Conservation (phyloP, 306 rosid genomes). For the Cicer arietinum region DNA sequence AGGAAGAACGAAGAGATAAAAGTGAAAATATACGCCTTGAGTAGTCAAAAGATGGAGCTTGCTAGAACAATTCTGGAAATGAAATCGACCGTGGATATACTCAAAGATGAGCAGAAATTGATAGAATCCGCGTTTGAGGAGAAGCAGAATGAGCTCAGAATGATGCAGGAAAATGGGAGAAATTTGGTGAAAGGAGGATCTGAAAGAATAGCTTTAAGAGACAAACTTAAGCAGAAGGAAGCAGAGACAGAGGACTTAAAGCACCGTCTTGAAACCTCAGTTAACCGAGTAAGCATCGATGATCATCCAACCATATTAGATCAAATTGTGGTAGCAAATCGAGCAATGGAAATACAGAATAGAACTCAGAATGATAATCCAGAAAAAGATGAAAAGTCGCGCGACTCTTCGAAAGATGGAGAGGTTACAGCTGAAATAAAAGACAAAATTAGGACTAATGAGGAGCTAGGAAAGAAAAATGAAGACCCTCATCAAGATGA, state of each 20-base stretch:
- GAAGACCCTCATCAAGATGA: slow-evolving; percentile 40
- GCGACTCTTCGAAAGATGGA: neutral
- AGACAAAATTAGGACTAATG: slow-evolving; percentile 31
- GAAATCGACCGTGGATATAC: slow-evolving; percentile 73
- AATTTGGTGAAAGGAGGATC: slow-evolving; percentile 41
- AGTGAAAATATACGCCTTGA: slow-evolving; percentile 54
- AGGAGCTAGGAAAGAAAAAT: slow-evolving; percentile 30
- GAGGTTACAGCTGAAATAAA: slow-evolving; percentile 36
- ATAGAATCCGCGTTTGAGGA: slow-evolving; percentile 67
- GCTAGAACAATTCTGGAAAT: slow-evolving; percentile 64
- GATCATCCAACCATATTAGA: slow-evolving; percentile 47
- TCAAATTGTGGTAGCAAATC: slow-evolving; percentile 42
- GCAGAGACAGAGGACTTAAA: slow-evolving; percentile 67
- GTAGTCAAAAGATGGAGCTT: slow-evolving; percentile 77
- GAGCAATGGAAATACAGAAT: slow-evolving; percentile 33
- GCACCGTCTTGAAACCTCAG: slow-evolving; percentile 49
- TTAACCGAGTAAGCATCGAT: slow-evolving; percentile 43
- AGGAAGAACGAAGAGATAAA: slow-evolving; percentile 73
- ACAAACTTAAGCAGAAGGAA: slow-evolving; percentile 67
- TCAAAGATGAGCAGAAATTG: slow-evolving; percentile 73
- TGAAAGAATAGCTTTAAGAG: slow-evolving; percentile 47
- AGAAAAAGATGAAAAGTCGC: slow-evolving; percentile 26
- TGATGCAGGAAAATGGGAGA: slow-evolving; percentile 44
- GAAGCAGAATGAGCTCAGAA: slow-evolving; percentile 68
- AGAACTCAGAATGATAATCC: slow-evolving; percentile 20